phyloP scores from a whole-genome alignment of 1,139 yeast genomes.

The Saccharomyces pastorianus region DNA sequence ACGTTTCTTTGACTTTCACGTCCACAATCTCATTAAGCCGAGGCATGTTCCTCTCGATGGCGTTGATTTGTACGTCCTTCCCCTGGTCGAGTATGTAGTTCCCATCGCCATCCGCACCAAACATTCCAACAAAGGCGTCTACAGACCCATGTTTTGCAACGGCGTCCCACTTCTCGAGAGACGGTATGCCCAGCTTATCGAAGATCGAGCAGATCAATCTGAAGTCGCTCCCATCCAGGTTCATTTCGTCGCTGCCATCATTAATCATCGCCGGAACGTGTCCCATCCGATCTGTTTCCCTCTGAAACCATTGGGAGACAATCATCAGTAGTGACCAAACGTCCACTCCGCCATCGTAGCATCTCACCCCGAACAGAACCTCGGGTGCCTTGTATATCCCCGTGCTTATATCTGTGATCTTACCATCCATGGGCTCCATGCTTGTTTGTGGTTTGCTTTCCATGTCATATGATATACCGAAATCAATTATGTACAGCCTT shows the following conservation, averaged over 20 bases:
- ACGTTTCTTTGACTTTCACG: constrained; percentile 9
- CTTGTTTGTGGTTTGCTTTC: constrained; percentile 29
- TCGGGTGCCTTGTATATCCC: constrained; percentile 82
- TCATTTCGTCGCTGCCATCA: constrained; percentile 32
- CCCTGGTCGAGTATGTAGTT: constrained; percentile 5
- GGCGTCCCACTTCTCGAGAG: constrained; percentile 42
- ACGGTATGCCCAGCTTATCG: constrained; percentile 62
- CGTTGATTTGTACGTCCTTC: not conserved
- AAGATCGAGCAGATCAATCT: constrained; percentile 57
- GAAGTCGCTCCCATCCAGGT: constrained; percentile 47
- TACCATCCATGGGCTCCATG: constrained; percentile 39
- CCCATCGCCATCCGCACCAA: constrained; percentile 28
- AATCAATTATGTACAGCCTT: constrained; percentile 54
- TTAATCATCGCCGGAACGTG: constrained; percentile 22
- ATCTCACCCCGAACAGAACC: constrained; percentile 56
- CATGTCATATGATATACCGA: constrained; percentile 61
- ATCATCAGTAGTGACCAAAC: constrained; percentile 76
- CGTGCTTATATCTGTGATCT: constrained; percentile 68
- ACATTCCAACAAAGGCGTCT: constrained; percentile 32
- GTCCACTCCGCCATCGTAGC: constrained; percentile 60
- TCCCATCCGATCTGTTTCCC: constrained; percentile 36
- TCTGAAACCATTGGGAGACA: constrained; percentile 51
- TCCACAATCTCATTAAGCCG: constrained; percentile 26
- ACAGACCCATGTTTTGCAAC: constrained; percentile 37
- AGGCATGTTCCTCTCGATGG: not conserved